Base-by-base conservation (phyloP, 176 grass and related monocot genomes). In the Pharus latifolius region DNA sequence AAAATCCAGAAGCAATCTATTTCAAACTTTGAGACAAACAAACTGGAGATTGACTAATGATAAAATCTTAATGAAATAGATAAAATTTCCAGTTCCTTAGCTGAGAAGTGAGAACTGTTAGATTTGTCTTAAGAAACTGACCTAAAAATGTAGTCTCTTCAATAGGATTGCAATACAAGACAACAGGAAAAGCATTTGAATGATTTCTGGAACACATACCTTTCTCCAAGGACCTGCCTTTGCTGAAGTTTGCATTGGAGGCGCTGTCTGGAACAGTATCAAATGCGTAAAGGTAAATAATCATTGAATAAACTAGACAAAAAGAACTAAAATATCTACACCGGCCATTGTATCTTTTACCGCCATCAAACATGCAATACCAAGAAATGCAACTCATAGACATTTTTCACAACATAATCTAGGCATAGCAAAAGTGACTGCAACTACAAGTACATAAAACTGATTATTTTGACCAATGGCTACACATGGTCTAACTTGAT, bases 191-290 rank as follows among this genome's bases (percentile, higher is more conserved):
- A 34, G 40, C 9, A 81, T 55, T 62, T 23, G 1, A 26, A 46
- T 60, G 23, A 43, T 58, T 48, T 71, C 33, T 13, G 19, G 14
- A 38, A 43, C 17, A 48, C 34, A 10, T 85, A 96, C 92, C 92
- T 96, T 96, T 80, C 88, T 88, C 92, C 85, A 96, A 57, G 84
- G 88, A 56, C 88, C 88, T 51, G 88, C 84, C 66, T 91, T 91
- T 70, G 92, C 74, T 69, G 88, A 96, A 74, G 92, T 91, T 81
- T 96, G 88, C 37, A 85, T 81, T 25, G 79, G 0, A 33, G 76
- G 42, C 9, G 63, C 75, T 12, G 65, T 58, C 92, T 96, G 91
- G 63, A 68, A 75, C 6, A 69, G 75, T 3, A 65, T 6, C 44
- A 83, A 47, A 59, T 15, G 28, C 51, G 48, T 52, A 76, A 65